A percentile compares a stretch with the other conserved stretches of the same genome.
Evolutionary conservation across 805 yeast genomes (phyloP).

Genomic region (Sugiyamaella valdiviana): DNA sequence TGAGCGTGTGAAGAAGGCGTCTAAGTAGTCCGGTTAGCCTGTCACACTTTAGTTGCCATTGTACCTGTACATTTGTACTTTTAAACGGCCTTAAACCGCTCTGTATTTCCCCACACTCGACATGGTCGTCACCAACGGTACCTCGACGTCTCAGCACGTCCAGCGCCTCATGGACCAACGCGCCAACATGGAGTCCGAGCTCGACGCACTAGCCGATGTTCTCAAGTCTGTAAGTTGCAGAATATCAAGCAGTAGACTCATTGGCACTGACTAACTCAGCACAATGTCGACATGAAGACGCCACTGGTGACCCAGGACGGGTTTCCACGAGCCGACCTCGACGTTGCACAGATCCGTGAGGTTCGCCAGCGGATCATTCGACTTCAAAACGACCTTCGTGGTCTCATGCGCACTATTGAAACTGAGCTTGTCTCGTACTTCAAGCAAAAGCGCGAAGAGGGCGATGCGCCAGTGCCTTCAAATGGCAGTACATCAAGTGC

Average conservation of each 20-base stretch:
- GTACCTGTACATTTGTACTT: not conserved
- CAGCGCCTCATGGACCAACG: constrained; percentile 16
- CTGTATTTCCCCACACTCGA: not conserved
- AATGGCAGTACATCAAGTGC: not conserved
- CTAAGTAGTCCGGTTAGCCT: not conserved
- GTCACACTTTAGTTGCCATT: not conserved
- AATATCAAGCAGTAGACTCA: not conserved
- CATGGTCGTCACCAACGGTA: not conserved
- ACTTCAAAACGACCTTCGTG: constrained; percentile 61
- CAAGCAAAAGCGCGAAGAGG: constrained; percentile 2
- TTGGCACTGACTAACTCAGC: constrained; percentile 22
- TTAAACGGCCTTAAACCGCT: not conserved
- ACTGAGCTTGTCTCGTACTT: constrained; percentile 40
- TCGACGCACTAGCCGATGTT: constrained; percentile 38
- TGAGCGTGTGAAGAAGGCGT: constrained; percentile 14
- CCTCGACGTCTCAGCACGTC: constrained; percentile 5
- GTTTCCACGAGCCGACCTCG: constrained; percentile 78
- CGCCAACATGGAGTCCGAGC: constrained; percentile 37
- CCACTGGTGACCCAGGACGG: constrained; percentile 66
- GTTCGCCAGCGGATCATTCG: constrained; percentile 59
- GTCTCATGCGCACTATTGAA: constrained; percentile 44
- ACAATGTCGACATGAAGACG: constrained; percentile 57
- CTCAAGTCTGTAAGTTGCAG: constrained; percentile 28
- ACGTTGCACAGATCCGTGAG: constrained; percentile 61
- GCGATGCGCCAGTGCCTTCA: not conserved